Conservation (phyloP, 192 early-diverging fungal species). For the Linnemannia exigua region DNA sequence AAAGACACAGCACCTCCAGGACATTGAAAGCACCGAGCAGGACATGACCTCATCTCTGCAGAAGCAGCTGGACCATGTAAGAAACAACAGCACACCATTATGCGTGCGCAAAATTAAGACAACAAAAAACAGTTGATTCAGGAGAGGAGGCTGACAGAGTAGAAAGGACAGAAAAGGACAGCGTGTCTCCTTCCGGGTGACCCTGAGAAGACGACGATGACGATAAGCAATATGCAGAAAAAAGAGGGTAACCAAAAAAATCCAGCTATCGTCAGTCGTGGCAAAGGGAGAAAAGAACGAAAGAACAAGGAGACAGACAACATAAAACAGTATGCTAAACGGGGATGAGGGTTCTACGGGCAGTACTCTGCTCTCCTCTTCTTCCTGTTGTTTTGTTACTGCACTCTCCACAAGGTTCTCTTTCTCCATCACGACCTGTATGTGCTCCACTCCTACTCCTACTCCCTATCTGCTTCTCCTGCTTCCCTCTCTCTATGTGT, state of each 20-base stretch:
- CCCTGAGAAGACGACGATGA: neutral
- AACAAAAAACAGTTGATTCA: neutral
- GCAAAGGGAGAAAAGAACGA: neutral
- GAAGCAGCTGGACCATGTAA: constrained; percentile 59
- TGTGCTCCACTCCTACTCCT: neutral
- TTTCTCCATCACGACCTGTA: neutral
- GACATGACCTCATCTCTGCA: constrained; percentile 59
- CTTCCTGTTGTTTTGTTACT: neutral
- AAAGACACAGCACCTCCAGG: constrained; percentile 49
- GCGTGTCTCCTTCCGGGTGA: neutral
- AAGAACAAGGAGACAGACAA: neutral
- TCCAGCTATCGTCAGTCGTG: neutral
- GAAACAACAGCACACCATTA: neutral
- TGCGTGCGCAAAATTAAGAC: too few species aligned
- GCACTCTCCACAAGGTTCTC: neutral
- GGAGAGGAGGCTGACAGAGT: neutral
- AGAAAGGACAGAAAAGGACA: neutral
- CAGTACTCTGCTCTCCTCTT: neutral
- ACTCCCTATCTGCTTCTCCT: neutral
- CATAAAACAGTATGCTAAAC: neutral
- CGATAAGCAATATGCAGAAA: neutral
- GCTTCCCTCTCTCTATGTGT: neutral
- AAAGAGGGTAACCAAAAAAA: neutral
- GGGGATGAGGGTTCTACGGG: neutral
- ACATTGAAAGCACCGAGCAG: constrained; percentile 54